Percentiles rank a stretch among this genome's conserved stretches.
Conservation (phyloP, 2,329 filamentous ascomycete species). For the Ascochyta fabae region DNA sequence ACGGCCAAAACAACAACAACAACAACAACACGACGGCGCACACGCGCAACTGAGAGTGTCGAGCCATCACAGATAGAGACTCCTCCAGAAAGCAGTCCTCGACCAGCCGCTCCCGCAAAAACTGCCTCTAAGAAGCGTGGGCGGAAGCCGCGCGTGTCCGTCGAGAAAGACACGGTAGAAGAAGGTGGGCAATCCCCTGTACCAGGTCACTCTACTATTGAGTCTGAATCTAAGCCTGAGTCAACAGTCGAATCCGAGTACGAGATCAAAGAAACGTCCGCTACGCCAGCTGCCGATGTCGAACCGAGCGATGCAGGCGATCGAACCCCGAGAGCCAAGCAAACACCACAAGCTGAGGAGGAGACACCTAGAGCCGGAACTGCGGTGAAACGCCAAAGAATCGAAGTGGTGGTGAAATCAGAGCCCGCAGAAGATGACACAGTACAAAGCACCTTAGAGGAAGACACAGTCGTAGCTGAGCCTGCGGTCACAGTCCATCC, state of each 20-base stretch:
- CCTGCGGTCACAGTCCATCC: constrained; percentile 26
- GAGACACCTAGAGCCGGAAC: constrained; percentile 44
- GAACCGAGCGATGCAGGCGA: constrained; percentile 10
- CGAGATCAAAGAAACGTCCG: constrained; percentile 2
- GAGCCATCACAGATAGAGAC: constrained; percentile 69
- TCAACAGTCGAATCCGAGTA: constrained; percentile 62
- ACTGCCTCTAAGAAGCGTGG: constrained; percentile 66
- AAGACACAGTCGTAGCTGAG: constrained; percentile 41
- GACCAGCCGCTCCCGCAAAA: constrained; percentile 26
- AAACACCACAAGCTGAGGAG: constrained; percentile 4
- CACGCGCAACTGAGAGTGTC: constrained; percentile 53
- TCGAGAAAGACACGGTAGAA: constrained; percentile 48
- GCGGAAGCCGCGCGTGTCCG: constrained; percentile 52
- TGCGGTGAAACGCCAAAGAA: constrained; percentile 55
- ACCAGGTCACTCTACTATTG: constrained; percentile 62
- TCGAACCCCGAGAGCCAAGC: constrained; percentile 7
- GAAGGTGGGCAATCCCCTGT: constrained; percentile 52
- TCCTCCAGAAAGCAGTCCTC: constrained; percentile 61
- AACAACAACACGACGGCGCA: constrained; percentile 53
- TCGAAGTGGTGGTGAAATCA: constrained; percentile 7
- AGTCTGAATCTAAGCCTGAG: constrained; percentile 63
- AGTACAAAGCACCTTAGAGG: constrained; percentile 69
- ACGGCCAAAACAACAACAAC: constrained; percentile 25
- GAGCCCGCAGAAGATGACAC: constrained; percentile 59
- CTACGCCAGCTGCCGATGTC: constrained; percentile 7